Base-by-base conservation (phyloP, 805 yeast genomes). In the Myxozyma neotropica region DNA sequence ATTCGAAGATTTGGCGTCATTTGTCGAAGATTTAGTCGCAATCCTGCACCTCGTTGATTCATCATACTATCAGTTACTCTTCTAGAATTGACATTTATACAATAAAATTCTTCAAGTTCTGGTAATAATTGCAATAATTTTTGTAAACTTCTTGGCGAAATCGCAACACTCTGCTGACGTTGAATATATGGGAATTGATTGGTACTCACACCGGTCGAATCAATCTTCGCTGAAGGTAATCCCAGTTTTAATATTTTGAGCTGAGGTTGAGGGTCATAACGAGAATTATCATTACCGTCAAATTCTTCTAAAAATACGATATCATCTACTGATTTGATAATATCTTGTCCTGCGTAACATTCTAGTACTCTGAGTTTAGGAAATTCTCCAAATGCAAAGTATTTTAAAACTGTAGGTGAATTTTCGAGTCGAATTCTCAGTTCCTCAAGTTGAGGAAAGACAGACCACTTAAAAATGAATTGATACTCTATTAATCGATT, bases 391-490 rank as follows among this genome's bases (percentile, higher is more conserved):
- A 15, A 21, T 4, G 38, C 46, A 23, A 56, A 36, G 23, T 24
- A 45, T 4, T 40, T 45, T 17, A 56, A 15, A 19, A 56, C 26
- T 29, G 43, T 29, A 5, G 33, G 35, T 12, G 59, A 26, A 26
- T 56, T 56, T 29, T 56, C 55, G 19, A 51, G 35, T 13, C 55
- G 36, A 39, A 56, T 17, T n/a, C 59, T 39, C 40, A 56, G 44
- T 17, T 50, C 55, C 26, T n/a, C 36, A 13, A 56, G 46, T 27
- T 50, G 51, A 4, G 26, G 19, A n/a, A 43, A 36, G 15, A 38
- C 38, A 2, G 59, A 23, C 55, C 29, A 27, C 2, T 31, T 39
- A 19, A 23, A 42, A 2, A 17, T 26, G 7, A 23, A 2, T 21
- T 21, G 36, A 13, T 38, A 26, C 12, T 26, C 17, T 8, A 6